Evolutionary conservation across 2,329 filamentous ascomycete species (phyloP).

Genomic region (Dactylellina haptotyla): DNA sequence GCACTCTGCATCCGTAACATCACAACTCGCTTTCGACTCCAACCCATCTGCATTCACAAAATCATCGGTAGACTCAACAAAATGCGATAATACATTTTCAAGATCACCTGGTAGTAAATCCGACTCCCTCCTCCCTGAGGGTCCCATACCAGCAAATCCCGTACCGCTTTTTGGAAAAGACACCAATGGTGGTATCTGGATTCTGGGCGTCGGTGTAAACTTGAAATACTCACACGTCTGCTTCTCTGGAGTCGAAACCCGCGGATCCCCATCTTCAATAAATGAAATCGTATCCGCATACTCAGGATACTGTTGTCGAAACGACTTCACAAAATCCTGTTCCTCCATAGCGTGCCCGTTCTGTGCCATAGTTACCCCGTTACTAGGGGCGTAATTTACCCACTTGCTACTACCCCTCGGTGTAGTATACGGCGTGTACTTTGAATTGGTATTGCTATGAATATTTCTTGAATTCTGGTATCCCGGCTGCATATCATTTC

Average conservation of each 20-base stretch:
- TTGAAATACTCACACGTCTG: slow-evolving; percentile 1
- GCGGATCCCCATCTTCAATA: slow-evolving; percentile 7
- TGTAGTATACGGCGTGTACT: not conserved
- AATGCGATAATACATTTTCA: slow-evolving; percentile 26
- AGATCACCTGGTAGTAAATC: slow-evolving; percentile 21
- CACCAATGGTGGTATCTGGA: not conserved
- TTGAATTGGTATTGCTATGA: not conserved
- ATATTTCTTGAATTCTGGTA: not conserved
- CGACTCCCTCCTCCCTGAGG: slow-evolving; percentile 5
- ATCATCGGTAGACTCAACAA: slow-evolving; percentile 8
- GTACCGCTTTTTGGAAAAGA: not conserved
- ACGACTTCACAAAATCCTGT: slow-evolving; percentile 3
- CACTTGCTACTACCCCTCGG: slow-evolving; percentile 13
- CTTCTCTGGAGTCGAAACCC: slow-evolving; percentile 8
- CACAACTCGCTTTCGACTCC: slow-evolving; percentile 18
- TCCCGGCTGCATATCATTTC: slow-evolving; percentile 13
- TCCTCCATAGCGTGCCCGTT: not conserved
- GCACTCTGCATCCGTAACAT: slow-evolving; percentile 35
- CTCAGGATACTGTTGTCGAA: slow-evolving; percentile 16
- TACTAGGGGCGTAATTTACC: not conserved
- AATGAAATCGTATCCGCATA: slow-evolving; percentile 21
- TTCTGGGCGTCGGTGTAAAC: slow-evolving; percentile 22
- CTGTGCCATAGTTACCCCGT: not conserved
- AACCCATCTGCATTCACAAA: not conserved
- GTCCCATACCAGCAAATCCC: not conserved